phyloP scores from a whole-genome alignment of 495 filamentous ascomycete genomes.

The Neurospora sublineolata region DNA sequence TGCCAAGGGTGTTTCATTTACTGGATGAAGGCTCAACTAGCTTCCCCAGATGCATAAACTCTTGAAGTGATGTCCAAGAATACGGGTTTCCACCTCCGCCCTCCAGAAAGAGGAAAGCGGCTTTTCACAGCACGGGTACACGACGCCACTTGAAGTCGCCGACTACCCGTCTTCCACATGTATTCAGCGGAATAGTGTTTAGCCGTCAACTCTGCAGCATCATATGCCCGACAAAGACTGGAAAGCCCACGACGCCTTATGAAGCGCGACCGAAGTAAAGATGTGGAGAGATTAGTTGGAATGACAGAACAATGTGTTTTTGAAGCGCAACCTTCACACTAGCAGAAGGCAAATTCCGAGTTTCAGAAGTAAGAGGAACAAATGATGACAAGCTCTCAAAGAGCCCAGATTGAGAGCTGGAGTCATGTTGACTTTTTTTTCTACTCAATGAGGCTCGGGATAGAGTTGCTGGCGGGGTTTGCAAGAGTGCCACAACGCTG shows the following conservation, averaged over 20 bases:
- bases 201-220: neutral
- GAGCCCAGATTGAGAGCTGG: neutral
- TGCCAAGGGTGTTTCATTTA: slow-evolving; percentile 1
- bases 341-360: neutral
- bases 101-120: slow-evolving; percentile 1
- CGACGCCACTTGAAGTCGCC: neutral
- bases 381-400: neutral
- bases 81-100: slow-evolving; percentile 3
- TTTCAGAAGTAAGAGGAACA: neutral
- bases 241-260: neutral
- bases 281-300: neutral
- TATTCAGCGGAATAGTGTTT: neutral
- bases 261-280: neutral
- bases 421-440: neutral
- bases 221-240: neutral
- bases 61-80: neutral
- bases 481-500: neutral
- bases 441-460: neutral
- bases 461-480: neutral
- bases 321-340: neutral
- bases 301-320: neutral
- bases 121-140: slow-evolving; percentile 1
- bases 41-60: neutral
- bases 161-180: neutral
- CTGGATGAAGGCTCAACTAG: neutral